These are phyloP conservation scores for Arthrobotrys sphaeroides DNA, from an alignment of 2,329 filamentous ascomycete species.

Conservation along the genomic window DNA sequence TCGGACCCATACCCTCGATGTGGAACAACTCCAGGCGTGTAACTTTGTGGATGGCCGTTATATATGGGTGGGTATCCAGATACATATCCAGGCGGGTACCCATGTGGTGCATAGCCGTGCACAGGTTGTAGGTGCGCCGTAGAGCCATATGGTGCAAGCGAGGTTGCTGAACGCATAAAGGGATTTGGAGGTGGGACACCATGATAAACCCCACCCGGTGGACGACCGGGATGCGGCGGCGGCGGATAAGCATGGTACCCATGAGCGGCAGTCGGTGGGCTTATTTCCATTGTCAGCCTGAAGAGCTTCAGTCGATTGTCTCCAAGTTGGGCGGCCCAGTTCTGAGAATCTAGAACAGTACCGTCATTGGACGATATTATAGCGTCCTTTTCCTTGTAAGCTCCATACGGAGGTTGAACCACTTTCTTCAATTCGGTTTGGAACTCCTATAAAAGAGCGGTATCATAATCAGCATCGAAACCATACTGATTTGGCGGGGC, in stretches of 20 bases:
- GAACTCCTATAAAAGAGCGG: conserved; percentile 7
- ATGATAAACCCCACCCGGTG: too few species aligned
- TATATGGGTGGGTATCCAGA: not conserved
- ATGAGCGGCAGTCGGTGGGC: too few species aligned
- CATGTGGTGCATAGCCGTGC: not conserved
- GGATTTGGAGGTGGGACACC: too few species aligned
- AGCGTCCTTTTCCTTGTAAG: conserved; percentile 21
- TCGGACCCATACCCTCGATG: too few species aligned
- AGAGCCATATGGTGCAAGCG: not conserved
- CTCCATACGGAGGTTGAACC: not conserved
- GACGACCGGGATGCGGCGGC: too few species aligned
- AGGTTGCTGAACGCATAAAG: not conserved
- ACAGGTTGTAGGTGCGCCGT: not conserved
- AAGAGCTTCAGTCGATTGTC: conserved; percentile 13
- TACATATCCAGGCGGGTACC: not conserved
- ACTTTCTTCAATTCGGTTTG: conserved; percentile 23
- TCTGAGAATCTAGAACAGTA: conserved; percentile 3
- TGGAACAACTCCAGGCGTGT: too few species aligned
- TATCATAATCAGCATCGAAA: too few species aligned
- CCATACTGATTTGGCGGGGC: too few species aligned
- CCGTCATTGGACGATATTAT: conserved; percentile 1
- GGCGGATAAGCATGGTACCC: too few species aligned
- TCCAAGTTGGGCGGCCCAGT: conserved; percentile 15
- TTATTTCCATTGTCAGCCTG: conserved; percentile 5
- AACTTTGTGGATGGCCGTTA: too few species aligned